A percentile compares a stretch with the other conserved stretches of the same genome.
phyloP scores from a whole-genome alignment of 768 basidiomycete genomes.

The Amanita thiersii region DNA sequence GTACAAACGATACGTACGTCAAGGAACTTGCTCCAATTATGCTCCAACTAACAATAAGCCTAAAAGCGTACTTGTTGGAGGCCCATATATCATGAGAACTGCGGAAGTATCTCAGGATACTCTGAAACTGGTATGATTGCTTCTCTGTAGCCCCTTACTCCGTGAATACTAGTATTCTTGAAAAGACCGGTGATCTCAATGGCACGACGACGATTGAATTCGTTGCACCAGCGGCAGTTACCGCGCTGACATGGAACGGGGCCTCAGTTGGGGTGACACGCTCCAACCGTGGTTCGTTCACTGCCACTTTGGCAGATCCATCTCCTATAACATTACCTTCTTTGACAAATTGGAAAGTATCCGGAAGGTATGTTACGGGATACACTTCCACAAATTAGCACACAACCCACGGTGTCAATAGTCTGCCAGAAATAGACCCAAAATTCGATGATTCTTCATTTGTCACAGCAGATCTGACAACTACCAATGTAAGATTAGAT shows the following conservation, averaged over 20 bases:
- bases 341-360: slow-evolving; percentile 36
- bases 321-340: slow-evolving; percentile 22
- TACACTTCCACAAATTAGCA: background rate
- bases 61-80: slow-evolving; percentile 35
- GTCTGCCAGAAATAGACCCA: slow-evolving; percentile 40
- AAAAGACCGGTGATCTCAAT: slow-evolving; percentile 40
- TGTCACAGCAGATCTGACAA: slow-evolving; percentile 30
- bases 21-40: background rate
- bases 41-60: background rate
- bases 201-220: slow-evolving; percentile 38
- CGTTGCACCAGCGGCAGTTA: slow-evolving; percentile 29
- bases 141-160: background rate
- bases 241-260: slow-evolving; percentile 34
- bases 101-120: slow-evolving; percentile 32
- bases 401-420: slow-evolving; percentile 12
- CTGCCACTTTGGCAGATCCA: slow-evolving; percentile 15
- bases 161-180: background rate
- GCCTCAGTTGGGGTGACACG: slow-evolving; percentile 14
- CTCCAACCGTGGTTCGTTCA: slow-evolving; percentile 22
- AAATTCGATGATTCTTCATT: slow-evolving; percentile 43
- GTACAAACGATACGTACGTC: slow-evolving; percentile 33
- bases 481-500: slow-evolving; percentile 39
- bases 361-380: slow-evolving; percentile 23
- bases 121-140: slow-evolving; percentile 23
- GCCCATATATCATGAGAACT: slow-evolving; percentile 46